These are phyloP conservation scores for Mortierella sp. DNA, from an alignment of 371 early-diverging fungal genomes.

Conservation along the genomic window DNA sequence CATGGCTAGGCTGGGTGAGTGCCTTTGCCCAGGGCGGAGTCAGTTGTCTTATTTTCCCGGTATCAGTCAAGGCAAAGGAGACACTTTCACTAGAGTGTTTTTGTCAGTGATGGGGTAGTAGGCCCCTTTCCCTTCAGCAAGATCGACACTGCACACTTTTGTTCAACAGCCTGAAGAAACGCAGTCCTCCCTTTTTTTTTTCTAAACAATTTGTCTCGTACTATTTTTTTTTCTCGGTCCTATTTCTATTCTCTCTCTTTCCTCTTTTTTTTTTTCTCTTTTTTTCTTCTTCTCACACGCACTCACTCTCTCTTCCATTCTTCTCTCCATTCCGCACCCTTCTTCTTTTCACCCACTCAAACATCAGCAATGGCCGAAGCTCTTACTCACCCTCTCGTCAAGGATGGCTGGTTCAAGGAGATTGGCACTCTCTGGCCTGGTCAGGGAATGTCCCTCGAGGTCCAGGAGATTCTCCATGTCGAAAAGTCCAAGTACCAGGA, in stretches of 20 bases:
- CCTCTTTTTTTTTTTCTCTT: constrained; percentile 4
- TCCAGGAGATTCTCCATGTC: constrained; percentile 91
- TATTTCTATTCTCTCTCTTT: constrained; percentile 1
- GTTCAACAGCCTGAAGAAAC: no score
- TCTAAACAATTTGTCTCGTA: neutral
- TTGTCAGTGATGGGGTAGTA: no score
- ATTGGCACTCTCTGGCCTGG: constrained; percentile 96
- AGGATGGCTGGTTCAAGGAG: constrained; percentile 97
- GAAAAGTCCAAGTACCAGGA: constrained; percentile 96
- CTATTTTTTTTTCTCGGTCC: constrained; percentile 3
- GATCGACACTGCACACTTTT: no score
- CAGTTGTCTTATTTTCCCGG: no score
- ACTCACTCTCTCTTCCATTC: neutral
- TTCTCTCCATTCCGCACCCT: neutral
- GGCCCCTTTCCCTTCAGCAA: no score
- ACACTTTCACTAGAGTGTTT: no score
- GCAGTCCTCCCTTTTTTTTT: neutral
- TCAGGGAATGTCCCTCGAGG: constrained; percentile 96
- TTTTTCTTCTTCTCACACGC: constrained; percentile 6
- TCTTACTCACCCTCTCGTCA: constrained; percentile 89
- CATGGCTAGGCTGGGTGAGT: no score
- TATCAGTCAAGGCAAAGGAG: no score
- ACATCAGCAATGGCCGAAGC: constrained; percentile 47
- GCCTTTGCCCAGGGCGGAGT: no score
- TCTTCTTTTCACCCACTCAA: constrained; percentile 5